Base-by-base conservation (phyloP, 768 basidiomycete species). In the Tulasnella sp. region DNA sequence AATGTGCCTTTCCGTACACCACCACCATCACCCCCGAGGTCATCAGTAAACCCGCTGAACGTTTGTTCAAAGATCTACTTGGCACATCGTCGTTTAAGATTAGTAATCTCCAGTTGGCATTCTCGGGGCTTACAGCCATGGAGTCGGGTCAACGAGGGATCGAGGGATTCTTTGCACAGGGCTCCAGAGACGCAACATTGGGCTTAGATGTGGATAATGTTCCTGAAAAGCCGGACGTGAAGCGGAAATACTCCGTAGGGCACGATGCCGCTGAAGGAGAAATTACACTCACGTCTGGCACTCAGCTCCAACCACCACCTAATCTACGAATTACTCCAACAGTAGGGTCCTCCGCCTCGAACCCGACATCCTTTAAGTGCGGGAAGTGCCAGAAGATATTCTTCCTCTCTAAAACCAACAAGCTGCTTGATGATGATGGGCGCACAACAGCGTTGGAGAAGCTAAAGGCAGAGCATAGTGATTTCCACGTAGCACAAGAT, bases 401-500 rank as follows among this genome's bases (percentile, higher is more conserved):
- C 24, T 59, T 69, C 29, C 66, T 77, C 43, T 64, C 70, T 38
- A 64, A 67, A 51, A 21, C 54, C 27, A 54, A 53, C 27, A 61
- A 56, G 45, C 54, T 62, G 52, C 71, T 67, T 54, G 67, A 64
- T 42, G 75, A 67, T 3, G 64, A 45, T 29, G 67, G 64, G 38
- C 58, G 60, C 30, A 56, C 42, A 26, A 54, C 29, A 2, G 65
- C 52, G 17, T 51, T 73, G 49, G 44, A 47, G 13, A 61, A 49
- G 43, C 63, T 69, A n/a, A 68, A 68, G 56, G 68, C 64, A 38
- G 94, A 96, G 67, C 94, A 97, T 65, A 78, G 81, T 34, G 94
- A 96, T 71, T 96, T 82, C 70, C 94, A 97, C 70, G 82, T 91
- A 65, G 93, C 94, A 1, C 77, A 83, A 66, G 85, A 89, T 58